Evolutionary conservation across 202 grass and related monocot species (phyloP), one percentile per base, ranked within the genome.

Genomic region (Cymbopogon flexuosus): DNA sequence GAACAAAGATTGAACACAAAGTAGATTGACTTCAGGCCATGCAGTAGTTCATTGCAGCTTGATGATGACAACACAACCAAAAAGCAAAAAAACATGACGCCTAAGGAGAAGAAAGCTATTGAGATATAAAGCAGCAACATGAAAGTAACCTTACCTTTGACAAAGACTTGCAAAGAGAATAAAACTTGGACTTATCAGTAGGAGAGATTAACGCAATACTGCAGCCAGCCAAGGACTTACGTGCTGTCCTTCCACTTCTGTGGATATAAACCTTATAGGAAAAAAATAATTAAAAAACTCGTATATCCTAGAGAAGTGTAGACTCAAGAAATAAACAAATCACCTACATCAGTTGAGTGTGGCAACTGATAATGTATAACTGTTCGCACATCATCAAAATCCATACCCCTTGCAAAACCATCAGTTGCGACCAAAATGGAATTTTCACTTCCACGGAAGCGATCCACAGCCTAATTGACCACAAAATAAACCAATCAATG

Each of bases 311-410:
- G 30, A 68, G 39, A 62, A 43, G 19, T 76, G 33, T 47, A 77
- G 15, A 51, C 21, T 62, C n/a, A 72, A 76, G 24, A 85, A 65
- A 73, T 78, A 65, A 63, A 82, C n/a, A 63, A 54, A 61, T 51
- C 43, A 86, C 91, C 46, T 93, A 98, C 90, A 87, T 98, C 92
- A 49, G 86, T 91, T 62, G 96, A 87, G 68, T 98, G 96, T 73
- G 96, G 96, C 80, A 98, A 79, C 70, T 98, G 96, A 88, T 93
- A 95, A 87, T 98, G 96, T 60, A 98, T 87, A 62, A 98, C 92
- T 85, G 96, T 95, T 79, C 92, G 92, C 34, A 95, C 90, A 71
- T 90, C 86, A 82, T 93, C 90, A 88, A 94, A 95, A 84, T 98
- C 95, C 76, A 98, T 93, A 30, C 96, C 96, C 73, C 95, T 87